Evolutionary conservation across 2,329 filamentous ascomycete genomes (phyloP).

Genomic region (Stenocarpella maydis): DNA sequence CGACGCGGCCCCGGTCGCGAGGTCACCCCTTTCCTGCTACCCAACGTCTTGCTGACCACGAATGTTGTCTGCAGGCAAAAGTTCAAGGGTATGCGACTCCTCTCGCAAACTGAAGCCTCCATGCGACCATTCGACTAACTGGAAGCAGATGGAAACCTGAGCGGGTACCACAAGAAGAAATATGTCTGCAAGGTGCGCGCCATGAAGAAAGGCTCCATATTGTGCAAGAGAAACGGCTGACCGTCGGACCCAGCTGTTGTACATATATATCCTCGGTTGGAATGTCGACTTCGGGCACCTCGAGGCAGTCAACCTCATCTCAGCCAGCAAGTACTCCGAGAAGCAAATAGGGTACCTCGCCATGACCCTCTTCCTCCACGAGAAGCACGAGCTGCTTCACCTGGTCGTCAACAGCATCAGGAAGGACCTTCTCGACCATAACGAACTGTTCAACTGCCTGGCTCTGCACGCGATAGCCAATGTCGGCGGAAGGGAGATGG

Average conservation of each 20-base stretch:
- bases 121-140: conserved; percentile 40
- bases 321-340: conserved; percentile 95
- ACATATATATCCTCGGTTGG: conserved; percentile 99
- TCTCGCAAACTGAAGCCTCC: background rate
- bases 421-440: conserved; percentile 92
- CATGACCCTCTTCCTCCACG: conserved; percentile 95
- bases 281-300: conserved; percentile 99
- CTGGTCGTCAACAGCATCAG: conserved; percentile 98
- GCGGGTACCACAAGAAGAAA: conserved; percentile 99
- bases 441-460: conserved; percentile 97
- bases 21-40: background rate
- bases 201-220: conserved; percentile 20
- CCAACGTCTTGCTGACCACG: background rate
- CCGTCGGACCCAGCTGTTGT: conserved; percentile 72
- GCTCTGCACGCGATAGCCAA: conserved; percentile 98
- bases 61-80: conserved; percentile 70
- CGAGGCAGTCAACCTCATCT: conserved; percentile 97
- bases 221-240: conserved; percentile 25
- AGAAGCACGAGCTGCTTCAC: conserved; percentile 94
- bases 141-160: conserved; percentile 79
- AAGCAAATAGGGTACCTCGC: conserved; percentile 99
- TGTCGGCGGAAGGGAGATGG: conserved; percentile 96
- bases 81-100: conserved; percentile 74
- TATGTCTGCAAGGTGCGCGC: conserved; percentile 92
- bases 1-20: background rate